A percentile compares a stretch with the other conserved stretches of the same genome.
phyloP scores from a whole-genome alignment of 148 eudicot genomes.

The Camellia sinensis region DNA sequence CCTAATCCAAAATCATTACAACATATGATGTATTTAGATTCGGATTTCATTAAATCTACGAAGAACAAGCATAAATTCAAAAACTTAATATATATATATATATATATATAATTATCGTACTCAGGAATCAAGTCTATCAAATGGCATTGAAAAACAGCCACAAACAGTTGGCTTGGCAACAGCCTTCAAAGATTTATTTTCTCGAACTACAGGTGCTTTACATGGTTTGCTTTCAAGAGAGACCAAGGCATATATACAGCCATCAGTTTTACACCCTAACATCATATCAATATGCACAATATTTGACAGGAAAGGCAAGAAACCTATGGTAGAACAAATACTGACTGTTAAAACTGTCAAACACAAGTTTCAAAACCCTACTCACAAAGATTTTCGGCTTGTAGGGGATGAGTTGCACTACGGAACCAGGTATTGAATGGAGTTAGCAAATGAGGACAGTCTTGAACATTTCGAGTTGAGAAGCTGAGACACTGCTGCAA shows the following conservation, averaged over 20 bases:
- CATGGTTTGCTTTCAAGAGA: no score
- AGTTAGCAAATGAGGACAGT: slow-evolving; percentile 68
- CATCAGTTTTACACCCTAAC: background rate
- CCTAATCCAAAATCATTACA: background rate
- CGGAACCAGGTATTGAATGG: slow-evolving; percentile 91
- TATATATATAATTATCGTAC: background rate
- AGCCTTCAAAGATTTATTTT: background rate
- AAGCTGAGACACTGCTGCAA: slow-evolving; percentile 84
- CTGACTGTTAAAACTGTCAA: background rate
- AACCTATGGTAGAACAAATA: background rate
- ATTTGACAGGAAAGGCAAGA: background rate
- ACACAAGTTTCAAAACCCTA: slow-evolving; percentile 2
- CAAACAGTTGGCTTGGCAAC: background rate
- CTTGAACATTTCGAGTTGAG: slow-evolving; percentile 77
- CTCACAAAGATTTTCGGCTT: slow-evolving; percentile 9
- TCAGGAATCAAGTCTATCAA: background rate
- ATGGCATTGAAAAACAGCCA: slow-evolving; percentile 1
- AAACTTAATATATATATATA: background rate
- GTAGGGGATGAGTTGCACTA: slow-evolving; percentile 50
- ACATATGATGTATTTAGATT: background rate
- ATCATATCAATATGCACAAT: background rate
- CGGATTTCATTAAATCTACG: background rate
- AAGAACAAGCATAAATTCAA: background rate
- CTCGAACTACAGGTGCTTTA: background rate
- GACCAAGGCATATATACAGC: slow-evolving; percentile 2